Conservation (phyloP, 495 filamentous ascomycete species). For the Pyrenula massariospora region DNA sequence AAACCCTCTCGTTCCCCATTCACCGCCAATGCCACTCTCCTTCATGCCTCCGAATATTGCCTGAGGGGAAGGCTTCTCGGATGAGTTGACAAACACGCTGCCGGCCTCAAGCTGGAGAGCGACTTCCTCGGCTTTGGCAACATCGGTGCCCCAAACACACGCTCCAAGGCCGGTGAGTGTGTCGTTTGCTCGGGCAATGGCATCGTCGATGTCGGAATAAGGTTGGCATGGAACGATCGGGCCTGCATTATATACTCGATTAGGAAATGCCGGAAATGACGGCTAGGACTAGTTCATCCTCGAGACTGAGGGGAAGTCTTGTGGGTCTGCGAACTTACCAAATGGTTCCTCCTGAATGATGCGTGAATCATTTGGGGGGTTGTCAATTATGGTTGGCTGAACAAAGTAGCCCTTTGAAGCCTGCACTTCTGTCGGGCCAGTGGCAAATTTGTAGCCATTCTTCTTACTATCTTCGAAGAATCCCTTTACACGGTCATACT, state of each 20-base stretch:
- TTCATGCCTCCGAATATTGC: constrained; percentile 54
- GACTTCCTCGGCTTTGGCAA: constrained; percentile 35
- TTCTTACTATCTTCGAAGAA: constrained; percentile 30
- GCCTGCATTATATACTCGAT: constrained; percentile 10
- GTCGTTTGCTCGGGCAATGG: constrained; percentile 43
- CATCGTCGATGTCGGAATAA: constrained; percentile 47
- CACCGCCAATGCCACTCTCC: constrained; percentile 53
- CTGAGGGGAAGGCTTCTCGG: constrained; percentile 35
- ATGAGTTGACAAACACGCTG: constrained; percentile 44
- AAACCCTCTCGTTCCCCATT: constrained; percentile 48
- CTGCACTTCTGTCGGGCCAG: constrained; percentile 17
- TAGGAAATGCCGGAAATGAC: too few species aligned
- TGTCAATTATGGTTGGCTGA: constrained; percentile 45
- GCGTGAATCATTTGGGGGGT: constrained; percentile 38
- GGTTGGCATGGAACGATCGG: constrained; percentile 45
- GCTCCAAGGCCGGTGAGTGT: constrained; percentile 44
- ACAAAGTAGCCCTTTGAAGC: constrained; percentile 39
- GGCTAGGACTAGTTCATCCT: constrained; percentile 34
- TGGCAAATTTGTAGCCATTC: constrained; percentile 27
- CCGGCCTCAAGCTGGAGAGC: constrained; percentile 41
- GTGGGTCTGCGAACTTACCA: constrained; percentile 8
- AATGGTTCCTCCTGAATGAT: constrained; percentile 38
- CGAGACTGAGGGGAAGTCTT: constrained; percentile 30
- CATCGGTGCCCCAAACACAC: constrained; percentile 42
- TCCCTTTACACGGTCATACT: constrained; percentile 40